Base-by-base conservation (phyloP, 2,329 filamentous ascomycete species). In the Nigrograna mackinnonii region DNA sequence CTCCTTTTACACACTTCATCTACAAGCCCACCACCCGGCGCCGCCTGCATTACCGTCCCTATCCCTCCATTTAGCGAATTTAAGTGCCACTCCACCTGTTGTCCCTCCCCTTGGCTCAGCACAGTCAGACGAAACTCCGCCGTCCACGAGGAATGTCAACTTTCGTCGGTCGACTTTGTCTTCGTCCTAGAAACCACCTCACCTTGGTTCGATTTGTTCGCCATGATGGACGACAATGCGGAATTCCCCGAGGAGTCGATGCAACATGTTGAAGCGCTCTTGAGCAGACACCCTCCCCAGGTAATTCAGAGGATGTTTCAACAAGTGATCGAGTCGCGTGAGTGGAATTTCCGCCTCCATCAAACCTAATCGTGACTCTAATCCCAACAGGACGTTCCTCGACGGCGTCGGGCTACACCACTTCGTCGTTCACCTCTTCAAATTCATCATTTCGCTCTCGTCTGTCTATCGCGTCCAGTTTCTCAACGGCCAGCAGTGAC, bases 181-280 rank as follows among this genome's bases (percentile, higher is more conserved):
- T 37, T 35, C 33, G 34, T 33, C 39, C 37, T 43, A 41, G 51
- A 37, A 34, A 36, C 26, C 39, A 42, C 30, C 38, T 43, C 32
- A 24, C 39, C 49, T 39, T 34, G 22, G 22, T 38, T 39, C 37
- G 36, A 30, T 35, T 36, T 52, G 48, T 44, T 47, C 35, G 49
- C 47, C 47, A 55, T 39, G 39, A 67, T 66, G 62, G 63, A 67
- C 19, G 65, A 68, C 40, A 52, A 53, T 28, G 39, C 64, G 34
- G 60, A 68, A 16, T 64, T 67, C 32, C 62, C 62, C 9, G 64
- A 66, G 22, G 65, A 68, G 44, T 67, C 64, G 30, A 62, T 66
- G 60, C 62, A 57, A 44, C 65, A 67, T 46, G 62, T 68, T 32
- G 62, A 68, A 49, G 65, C 65, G 16, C 43, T 68, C 47, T 46